A percentile compares a stretch with the other conserved stretches of the same genome.
Conservation (phyloP, 2,329 filamentous ascomycete species). For the Phaeomoniella chlamydospora region DNA sequence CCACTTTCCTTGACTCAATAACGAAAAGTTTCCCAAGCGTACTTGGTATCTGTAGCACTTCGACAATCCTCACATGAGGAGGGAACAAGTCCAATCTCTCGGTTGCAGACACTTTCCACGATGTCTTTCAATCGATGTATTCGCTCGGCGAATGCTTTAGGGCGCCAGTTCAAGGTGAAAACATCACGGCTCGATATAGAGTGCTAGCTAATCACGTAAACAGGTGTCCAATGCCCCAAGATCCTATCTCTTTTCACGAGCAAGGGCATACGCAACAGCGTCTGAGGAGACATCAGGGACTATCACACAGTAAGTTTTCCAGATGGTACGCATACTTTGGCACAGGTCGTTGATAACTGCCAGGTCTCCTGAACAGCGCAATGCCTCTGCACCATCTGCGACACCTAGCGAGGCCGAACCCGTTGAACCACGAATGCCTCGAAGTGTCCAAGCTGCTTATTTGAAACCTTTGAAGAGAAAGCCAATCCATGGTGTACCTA, state of each 20-base stretch:
- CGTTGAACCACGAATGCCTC: conserved; percentile 45
- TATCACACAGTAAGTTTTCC: not conserved
- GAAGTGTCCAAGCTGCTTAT: conserved; percentile 73
- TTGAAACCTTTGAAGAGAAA: conserved; percentile 61
- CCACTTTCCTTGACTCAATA: too few species aligned
- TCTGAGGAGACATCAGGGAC: not conserved
- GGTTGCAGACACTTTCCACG: too few species aligned
- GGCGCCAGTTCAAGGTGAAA: not conserved
- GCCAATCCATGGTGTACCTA: conserved; percentile 61
- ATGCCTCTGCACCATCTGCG: not conserved
- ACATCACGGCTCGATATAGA: too few species aligned
- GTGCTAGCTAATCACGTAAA: too few species aligned
- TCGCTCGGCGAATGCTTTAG: not conserved
- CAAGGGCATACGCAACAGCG: not conserved
- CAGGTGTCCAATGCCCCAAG: not conserved
- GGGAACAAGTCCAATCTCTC: too few species aligned
- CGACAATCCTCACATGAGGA: too few species aligned
- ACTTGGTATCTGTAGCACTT: too few species aligned
- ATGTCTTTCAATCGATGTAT: not conserved
- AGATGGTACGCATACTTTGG: too few species aligned
- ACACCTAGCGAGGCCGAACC: not conserved
- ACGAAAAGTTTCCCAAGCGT: too few species aligned
- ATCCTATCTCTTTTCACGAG: not conserved
- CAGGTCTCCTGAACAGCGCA: too few species aligned
- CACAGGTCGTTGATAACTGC: too few species aligned